A percentile compares a stretch with the other conserved stretches of the same genome.
Evolutionary conservation across 768 basidiomycete genomes (phyloP).

Genomic region (Chalciporus pseudorubinellus): DNA sequence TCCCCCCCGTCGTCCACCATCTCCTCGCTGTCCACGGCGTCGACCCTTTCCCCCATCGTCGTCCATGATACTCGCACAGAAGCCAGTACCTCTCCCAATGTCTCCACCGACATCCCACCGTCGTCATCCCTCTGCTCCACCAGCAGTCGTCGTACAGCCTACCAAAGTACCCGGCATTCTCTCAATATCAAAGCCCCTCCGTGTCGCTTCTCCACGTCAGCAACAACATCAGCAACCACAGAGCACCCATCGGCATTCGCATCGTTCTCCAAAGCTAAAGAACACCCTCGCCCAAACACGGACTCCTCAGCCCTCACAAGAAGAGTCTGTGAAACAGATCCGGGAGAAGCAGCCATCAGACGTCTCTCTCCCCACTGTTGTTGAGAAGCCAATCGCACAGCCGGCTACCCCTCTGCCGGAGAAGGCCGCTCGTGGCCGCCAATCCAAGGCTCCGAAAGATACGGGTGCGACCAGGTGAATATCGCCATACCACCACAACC

Average conservation of each 20-base stretch:
- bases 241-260: constrained; percentile 33
- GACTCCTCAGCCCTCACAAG: constrained; percentile 22
- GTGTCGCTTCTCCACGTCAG: constrained; percentile 33
- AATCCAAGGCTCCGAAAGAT: constrained; percentile 41
- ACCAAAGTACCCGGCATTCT: constrained; percentile 74
- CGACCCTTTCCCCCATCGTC: background rate
- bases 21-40: constrained; percentile 13
- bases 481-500: background rate
- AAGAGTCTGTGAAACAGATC: constrained; percentile 32
- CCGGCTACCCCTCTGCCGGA: constrained; percentile 23
- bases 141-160: constrained; percentile 65
- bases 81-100: constrained; percentile 34
- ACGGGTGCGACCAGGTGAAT: constrained; percentile 43
- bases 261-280: constrained; percentile 39
- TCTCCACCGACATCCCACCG: constrained; percentile 44
- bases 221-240: constrained; percentile 38
- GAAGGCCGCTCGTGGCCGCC: constrained; percentile 33
- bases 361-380: constrained; percentile 32
- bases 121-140: constrained; percentile 68
- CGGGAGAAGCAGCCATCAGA: constrained; percentile 27
- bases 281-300: constrained; percentile 18
- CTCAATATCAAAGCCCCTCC: constrained; percentile 58
- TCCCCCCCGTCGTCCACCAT: background rate
- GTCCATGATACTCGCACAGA: constrained; percentile 43
- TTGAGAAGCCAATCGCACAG: constrained; percentile 27